Conservation (phyloP, 2,329 filamentous ascomycete genomes). For the Trichoderma asperellum region DNA sequence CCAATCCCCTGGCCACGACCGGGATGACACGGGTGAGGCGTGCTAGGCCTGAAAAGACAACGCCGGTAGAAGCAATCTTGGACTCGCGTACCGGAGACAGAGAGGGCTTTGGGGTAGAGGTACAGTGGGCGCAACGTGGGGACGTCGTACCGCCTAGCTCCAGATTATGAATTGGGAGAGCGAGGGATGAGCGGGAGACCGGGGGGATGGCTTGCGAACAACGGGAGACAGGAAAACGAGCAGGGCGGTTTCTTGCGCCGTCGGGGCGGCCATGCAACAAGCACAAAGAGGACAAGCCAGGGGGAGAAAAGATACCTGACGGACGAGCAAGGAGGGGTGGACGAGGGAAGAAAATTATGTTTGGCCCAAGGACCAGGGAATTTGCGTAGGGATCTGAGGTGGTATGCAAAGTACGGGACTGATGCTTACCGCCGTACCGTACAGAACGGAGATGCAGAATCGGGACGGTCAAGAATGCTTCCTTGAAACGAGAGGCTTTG, state of each 20-base stretch:
- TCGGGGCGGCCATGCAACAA: constrained; percentile 25
- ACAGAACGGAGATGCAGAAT: constrained; percentile 26
- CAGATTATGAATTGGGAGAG: constrained; percentile 27
- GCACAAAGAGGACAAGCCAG: constrained; percentile 26
- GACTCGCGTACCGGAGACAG: constrained; percentile 37
- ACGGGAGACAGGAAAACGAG: constrained; percentile 26
- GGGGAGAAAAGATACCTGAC: constrained; percentile 28
- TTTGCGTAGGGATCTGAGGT: constrained; percentile 41
- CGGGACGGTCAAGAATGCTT: constrained; percentile 11
- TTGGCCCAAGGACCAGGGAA: constrained; percentile 36
- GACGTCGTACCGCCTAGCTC: constrained; percentile 40
- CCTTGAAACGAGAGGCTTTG: constrained; percentile 5
- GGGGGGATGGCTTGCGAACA: constrained; percentile 22
- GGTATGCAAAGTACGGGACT: constrained; percentile 39
- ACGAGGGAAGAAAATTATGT: constrained; percentile 36
- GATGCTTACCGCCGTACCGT: constrained; percentile 30
- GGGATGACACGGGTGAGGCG: constrained; percentile 55
- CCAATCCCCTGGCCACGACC: constrained; percentile 50
- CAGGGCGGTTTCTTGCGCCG: constrained; percentile 30
- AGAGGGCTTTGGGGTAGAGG: constrained; percentile 35
- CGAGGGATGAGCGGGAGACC: constrained; percentile 30
- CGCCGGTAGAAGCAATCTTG: constrained; percentile 46
- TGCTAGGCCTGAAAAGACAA: constrained; percentile 50
- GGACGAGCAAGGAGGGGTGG: constrained; percentile 36
- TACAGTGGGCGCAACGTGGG: constrained; percentile 32